Percentiles rank a stretch among this genome's conserved stretches.
Conservation (phyloP, 768 basidiomycete genomes). For the Rhodotorula sphaerocarpa region DNA sequence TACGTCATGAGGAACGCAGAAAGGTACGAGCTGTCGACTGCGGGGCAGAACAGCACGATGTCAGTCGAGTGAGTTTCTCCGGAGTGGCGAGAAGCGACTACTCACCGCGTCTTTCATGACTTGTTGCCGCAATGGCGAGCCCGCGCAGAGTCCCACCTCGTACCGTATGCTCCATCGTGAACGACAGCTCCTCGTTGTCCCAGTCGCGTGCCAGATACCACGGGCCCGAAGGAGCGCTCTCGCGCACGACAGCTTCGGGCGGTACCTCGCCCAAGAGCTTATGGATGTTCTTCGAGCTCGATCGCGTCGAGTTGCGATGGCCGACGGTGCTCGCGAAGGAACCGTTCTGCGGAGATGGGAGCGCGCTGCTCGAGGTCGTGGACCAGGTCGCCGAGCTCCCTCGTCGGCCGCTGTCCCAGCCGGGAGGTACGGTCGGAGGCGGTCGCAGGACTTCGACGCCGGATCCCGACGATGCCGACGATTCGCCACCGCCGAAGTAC, state of each 20-base stretch:
- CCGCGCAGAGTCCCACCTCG: slow-evolving; percentile 78
- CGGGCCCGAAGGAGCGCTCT: slow-evolving; percentile 45
- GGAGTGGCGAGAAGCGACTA: slow-evolving; percentile 19
- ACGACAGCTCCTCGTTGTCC: slow-evolving; percentile 66
- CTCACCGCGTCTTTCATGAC: slow-evolving; percentile 78
- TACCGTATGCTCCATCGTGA: slow-evolving; percentile 74
- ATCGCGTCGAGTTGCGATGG: slow-evolving; percentile 7
- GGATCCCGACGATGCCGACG: not conserved
- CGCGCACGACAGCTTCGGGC: not conserved
- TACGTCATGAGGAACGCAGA: slow-evolving; percentile 87
- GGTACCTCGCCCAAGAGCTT: slow-evolving; percentile 57
- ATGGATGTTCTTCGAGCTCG: slow-evolving; percentile 50
- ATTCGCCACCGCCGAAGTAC: not conserved
- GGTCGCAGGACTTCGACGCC: not conserved
- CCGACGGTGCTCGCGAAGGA: not conserved
- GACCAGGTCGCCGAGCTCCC: slow-evolving; percentile 14
- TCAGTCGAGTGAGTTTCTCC: too few relatives aligned
- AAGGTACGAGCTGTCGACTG: slow-evolving; percentile 63
- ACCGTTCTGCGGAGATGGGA: not conserved
- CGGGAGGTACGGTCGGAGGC: slow-evolving; percentile 10
- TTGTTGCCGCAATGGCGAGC: slow-evolving; percentile 78
- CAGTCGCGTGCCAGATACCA: slow-evolving; percentile 83
- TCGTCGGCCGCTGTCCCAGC: slow-evolving; percentile 17
- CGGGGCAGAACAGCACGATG: too few relatives aligned
- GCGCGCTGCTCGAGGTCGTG: slow-evolving; percentile 8